Conservation (phyloP, 805 yeast species). For the Starmerella scarabaei region DNA sequence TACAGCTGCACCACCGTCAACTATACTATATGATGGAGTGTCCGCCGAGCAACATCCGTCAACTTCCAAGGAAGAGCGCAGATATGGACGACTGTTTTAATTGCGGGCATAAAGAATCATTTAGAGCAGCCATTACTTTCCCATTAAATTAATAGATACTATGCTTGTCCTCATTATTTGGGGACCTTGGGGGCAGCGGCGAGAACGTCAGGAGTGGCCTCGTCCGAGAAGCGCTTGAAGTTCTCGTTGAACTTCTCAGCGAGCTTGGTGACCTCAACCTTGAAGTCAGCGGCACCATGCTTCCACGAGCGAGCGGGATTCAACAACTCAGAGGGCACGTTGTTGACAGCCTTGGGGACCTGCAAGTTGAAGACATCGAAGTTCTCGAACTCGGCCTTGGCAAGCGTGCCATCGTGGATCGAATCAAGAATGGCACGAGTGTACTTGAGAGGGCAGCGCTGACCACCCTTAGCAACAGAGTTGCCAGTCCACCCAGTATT, state of each 20-base stretch:
- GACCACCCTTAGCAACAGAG: conserved; percentile 83
- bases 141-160: too few relatives aligned
- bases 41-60: too few relatives aligned
- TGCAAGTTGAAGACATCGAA: conserved; percentile 78
- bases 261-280: conserved; percentile 45
- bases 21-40: too few relatives aligned
- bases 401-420: conserved; percentile 81
- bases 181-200: conserved; percentile 75
- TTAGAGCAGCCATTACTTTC: too few relatives aligned
- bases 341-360: conserved; percentile 69
- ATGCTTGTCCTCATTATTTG: background rate
- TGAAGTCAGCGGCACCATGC: conserved; percentile 42
- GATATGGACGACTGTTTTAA: too few relatives aligned
- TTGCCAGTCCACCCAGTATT: conserved; percentile 99
- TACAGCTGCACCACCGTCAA: too few relatives aligned
- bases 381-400: conserved; percentile 65
- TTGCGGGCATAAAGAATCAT: too few relatives aligned
- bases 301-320: conserved; percentile 81
- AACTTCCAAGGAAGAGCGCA: too few relatives aligned
- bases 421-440: conserved; percentile 93
- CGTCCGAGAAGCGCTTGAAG: conserved; percentile 70
- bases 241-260: conserved; percentile 73
- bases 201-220: conserved; percentile 72
- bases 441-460: conserved; percentile 94
- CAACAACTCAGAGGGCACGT: conserved; percentile 72